Evolutionary conservation across 2,329 filamentous ascomycete genomes (phyloP), one percentile per base, ranked within the genome.

Genomic region (Trematosphaeria pertusa): DNA sequence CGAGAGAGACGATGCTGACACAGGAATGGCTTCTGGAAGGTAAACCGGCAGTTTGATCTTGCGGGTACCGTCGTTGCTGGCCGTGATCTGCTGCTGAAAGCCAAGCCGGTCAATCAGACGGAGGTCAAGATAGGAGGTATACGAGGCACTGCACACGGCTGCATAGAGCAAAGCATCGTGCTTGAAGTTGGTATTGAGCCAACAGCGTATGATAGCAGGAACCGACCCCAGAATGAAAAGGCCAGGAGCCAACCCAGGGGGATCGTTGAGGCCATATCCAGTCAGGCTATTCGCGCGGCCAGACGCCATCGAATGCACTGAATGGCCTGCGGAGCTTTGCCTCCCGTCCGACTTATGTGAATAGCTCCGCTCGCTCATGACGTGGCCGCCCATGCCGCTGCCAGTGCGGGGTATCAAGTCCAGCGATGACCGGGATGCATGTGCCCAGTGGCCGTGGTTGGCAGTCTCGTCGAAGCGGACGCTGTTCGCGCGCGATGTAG

Each of bases 401-500:
- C 86, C 84, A 17, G 90, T 91, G 40, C 93, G 78, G 19, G 89
- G 87, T 31, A 86, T 84, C 58, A 96, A 87, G 45, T 97, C 94
- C 36, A 89, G 85, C 10, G 90, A 93, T 45, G 91, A 87, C 34
- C 93, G 85, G 48, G 87, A 89, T 55, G 84, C 85, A 64, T 96
- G 90, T 28, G 87, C 87, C 84, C 94, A 95, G 70, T 91, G 91
- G 37, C 90, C 88, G 61, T 96, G 91, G 60, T 96, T 85, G 11
- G 93, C 92, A 65, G 91, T 96, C 70, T 97, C 93, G 67, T 97
- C 94, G 64, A 99, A 99, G 28, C 94, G 89, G 59, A 99, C 94
- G 67, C 94, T 97, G 69, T 97, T 97, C 37, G 94, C 93, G 60
- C 94, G 84, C 14, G 94, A 99, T 14, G 91, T 88, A 15, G 89